Evolutionary conservation across 164 flowering plant species (phyloP).

Genomic region (Pachysandra terminalis): DNA sequence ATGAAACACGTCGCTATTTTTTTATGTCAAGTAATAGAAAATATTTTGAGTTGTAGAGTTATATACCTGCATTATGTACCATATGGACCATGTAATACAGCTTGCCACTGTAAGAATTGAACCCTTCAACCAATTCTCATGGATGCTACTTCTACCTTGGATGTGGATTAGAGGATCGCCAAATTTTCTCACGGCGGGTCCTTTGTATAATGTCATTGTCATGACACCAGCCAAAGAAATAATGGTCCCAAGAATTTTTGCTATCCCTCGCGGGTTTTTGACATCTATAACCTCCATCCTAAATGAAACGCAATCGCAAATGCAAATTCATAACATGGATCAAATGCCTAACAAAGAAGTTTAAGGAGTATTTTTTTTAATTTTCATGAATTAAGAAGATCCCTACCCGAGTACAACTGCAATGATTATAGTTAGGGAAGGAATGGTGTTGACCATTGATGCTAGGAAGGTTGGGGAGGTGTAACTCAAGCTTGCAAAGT

Average conservation of each 20-base stretch:
- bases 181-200: constrained; percentile 39
- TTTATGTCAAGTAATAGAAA: not conserved
- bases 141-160: constrained; percentile 29
- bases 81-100: constrained; percentile 76
- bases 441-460: constrained; percentile 55
- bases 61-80: constrained; percentile 82
- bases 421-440: constrained; percentile 66
- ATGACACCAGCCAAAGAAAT: constrained; percentile 70
- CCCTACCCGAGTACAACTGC: constrained; percentile 63
- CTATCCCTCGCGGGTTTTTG: constrained; percentile 46
- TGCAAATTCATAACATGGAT: no score
- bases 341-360: no score
- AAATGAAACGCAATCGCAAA: constrained; percentile 3
- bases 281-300: constrained; percentile 62
- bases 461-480: constrained; percentile 74
- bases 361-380: no score
- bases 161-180: constrained; percentile 47
- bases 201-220: constrained; percentile 79
- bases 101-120: constrained; percentile 61
- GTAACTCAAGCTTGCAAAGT: constrained; percentile 72
- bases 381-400: not conserved
- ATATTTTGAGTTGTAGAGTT: not conserved
- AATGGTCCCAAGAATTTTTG: constrained; percentile 67
- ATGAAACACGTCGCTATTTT: not conserved
- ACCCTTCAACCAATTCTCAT: constrained; percentile 77